Conservation (phyloP, 2,329 filamentous ascomycete species). For the Verruconis gallopava region DNA sequence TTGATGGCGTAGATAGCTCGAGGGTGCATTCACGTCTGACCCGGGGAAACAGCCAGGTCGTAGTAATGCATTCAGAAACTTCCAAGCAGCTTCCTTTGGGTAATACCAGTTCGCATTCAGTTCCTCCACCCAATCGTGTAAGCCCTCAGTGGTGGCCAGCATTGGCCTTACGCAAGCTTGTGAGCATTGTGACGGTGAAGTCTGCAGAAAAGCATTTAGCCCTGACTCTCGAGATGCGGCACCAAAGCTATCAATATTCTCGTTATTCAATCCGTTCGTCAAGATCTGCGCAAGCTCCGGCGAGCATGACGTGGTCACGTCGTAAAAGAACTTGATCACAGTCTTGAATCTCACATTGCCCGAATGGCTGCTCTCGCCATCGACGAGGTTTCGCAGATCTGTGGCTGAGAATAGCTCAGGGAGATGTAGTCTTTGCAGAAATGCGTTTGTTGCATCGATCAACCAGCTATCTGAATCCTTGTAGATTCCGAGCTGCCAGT, state of each 20-base stretch:
- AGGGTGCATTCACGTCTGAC: not conserved
- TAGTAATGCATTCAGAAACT: constrained; percentile 41
- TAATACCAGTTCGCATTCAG: constrained; percentile 36
- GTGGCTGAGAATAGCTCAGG: constrained; percentile 31
- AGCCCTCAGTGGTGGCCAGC: constrained; percentile 25
- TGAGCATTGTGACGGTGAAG: constrained; percentile 34
- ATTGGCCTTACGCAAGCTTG: constrained; percentile 26
- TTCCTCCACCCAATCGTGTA: constrained; percentile 27
- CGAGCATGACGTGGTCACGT: constrained; percentile 4
- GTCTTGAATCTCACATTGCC: constrained; percentile 9
- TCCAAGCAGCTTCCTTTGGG: constrained; percentile 38
- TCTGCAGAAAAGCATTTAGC: constrained; percentile 43
- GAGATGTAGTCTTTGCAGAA: constrained; percentile 40
- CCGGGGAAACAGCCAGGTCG: constrained; percentile 23
- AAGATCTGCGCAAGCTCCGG: constrained; percentile 8
- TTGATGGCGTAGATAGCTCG: constrained; percentile 38
- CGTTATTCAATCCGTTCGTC: constrained; percentile 28
- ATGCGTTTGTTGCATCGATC: constrained; percentile 39
- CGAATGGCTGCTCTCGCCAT: constrained; percentile 5
- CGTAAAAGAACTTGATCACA: constrained; percentile 10
- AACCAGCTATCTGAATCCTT: constrained; percentile 44
- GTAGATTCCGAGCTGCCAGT: constrained; percentile 37
- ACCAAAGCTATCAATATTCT: constrained; percentile 35
- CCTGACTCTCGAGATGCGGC: constrained; percentile 38
- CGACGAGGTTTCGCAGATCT: constrained; percentile 20